Evolutionary conservation across 352 stramenopile species (phyloP), one percentile per base, ranked within the genome.

Genomic region (Phytophthora litchii): DNA sequence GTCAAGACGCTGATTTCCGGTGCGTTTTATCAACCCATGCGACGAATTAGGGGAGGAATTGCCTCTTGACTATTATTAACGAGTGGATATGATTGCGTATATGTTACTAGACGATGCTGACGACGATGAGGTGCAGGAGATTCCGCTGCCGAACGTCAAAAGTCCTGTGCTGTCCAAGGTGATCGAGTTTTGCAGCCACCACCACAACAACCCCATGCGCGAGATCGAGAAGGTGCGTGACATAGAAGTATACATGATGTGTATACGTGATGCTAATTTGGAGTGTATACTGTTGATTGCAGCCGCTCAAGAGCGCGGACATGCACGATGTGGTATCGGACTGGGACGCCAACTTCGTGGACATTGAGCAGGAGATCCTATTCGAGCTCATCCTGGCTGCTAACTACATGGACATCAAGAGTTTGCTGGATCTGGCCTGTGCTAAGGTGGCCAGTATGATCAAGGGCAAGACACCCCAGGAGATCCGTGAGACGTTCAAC

Each of bases 341-440:
- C 71, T 99, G 97, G 97, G 98, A 99, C 77, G 97, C 97, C 17
- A 97, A 98, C 71, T 99, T 99, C 81, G 97, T 99, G 49, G 87
- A 99, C 65, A 88, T 99, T 53, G 97, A 99, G 68, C 97, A 99
- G 84, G 96, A 99, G 41, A 87, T 99, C 16, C 79, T 99, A 16
- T 99, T 99, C 75, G 97, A 99, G 82, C 83, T 99, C n/a, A 99
- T 99, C 61, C 76, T 99, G 40, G 97, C 97, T 1, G 97, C 98
- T 23, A 99, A 99, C 74, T 99, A 99, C 86, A 99, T 99, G 95
- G 97, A 99, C 74, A 99, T 99, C 75, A 99, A 99, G 81, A 92
- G 84, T 49, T 70, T 97, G 52, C 72, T 98, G 86, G 85, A 99
- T 62, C 61, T 95, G 43, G 77, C 83, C 35, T 93, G 85, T 55